Base-by-base conservation (phyloP, 31 red algal genomes). In the Asparagopsis taxiformis region DNA sequence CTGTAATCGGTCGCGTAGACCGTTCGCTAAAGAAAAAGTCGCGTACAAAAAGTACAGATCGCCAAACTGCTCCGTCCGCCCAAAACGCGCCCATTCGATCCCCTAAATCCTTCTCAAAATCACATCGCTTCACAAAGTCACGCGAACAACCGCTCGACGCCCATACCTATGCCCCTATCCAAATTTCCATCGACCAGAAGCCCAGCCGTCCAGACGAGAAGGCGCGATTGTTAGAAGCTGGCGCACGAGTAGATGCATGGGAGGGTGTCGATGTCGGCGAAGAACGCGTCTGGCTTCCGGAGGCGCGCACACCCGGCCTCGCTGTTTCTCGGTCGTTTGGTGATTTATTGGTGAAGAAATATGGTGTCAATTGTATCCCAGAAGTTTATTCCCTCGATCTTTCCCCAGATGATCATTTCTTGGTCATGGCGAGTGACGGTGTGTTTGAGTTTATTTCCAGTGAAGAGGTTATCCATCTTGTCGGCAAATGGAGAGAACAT, bases 291-390 rank as follows among this genome's bases (percentile, higher is more conserved):
- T 96, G 93, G 93, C 73, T 90, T 19, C 81, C 85, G 26, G 79
- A 89, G 26, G 61, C 68, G 35, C 88, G 93, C 38, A 74, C 84
- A 20, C 93, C 93, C 0, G 93, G 93, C 0, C 75, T 96, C 3
- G 93, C 87, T 32, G 81, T 96, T 39, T 81, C 72, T 15, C 80
- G 93, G 24, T 87, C 93, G 6, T 96, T 96, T 66, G 93, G 93
- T 41, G 93, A 96, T 31, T 48, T 86, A 3, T 49, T 91, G 25
- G 77, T 96, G 3, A 82, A 91, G 58, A 51, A 73, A 20, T 82
- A 91, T 34, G 93, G 93, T 10, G 93, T 96, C 22, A 90, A 16
- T 23, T 63, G 69, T 32, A 38, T 70, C 19, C 87, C 86, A 24
- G 93, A 96, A 51, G 59, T 96, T 25, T 82, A 64, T 72, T 55